Percentiles rank a stretch among this genome's conserved stretches.
phyloP scores from a whole-genome alignment of 1,284 basidiomycete species.

The Melampsora americana region DNA sequence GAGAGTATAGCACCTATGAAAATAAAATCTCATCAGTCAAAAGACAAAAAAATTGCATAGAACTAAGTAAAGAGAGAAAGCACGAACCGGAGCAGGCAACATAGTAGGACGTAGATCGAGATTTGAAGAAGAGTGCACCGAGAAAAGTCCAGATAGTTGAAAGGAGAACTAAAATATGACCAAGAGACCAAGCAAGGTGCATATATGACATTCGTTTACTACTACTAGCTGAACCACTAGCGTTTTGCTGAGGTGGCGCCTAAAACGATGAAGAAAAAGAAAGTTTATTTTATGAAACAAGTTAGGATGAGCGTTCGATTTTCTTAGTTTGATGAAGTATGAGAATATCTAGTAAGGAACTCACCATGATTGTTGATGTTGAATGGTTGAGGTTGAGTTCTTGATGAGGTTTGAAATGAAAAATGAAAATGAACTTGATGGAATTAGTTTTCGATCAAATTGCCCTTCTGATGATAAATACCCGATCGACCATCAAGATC shows the following conservation, averaged over 20 bases:
- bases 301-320: no score
- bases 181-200: slow-evolving; percentile 54
- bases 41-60: not conserved
- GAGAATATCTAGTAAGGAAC: no score
- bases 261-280: not conserved
- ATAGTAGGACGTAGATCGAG: slow-evolving; percentile 45
- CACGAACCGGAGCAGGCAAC: slow-evolving; percentile 28
- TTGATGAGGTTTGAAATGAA: no score
- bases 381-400: no score
- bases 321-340: no score
- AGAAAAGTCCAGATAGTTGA: slow-evolving; percentile 52
- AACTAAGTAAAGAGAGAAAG: not conserved
- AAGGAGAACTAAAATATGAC: slow-evolving; percentile 53
- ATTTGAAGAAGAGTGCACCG: slow-evolving; percentile 47
- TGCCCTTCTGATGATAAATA: no score
- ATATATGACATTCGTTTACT: slow-evolving; percentile 51
- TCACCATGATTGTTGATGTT: no score
- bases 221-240: slow-evolving; percentile 44
- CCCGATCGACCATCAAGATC: no score
- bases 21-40: not conserved
- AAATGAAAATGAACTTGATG: no score
- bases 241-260: slow-evolving; percentile 12
- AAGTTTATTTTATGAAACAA: no score
- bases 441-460: no score
- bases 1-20: slow-evolving; percentile 52